Conservation (phyloP, 2,329 filamentous ascomycete species). For the Verticillium nonalfalfae region DNA sequence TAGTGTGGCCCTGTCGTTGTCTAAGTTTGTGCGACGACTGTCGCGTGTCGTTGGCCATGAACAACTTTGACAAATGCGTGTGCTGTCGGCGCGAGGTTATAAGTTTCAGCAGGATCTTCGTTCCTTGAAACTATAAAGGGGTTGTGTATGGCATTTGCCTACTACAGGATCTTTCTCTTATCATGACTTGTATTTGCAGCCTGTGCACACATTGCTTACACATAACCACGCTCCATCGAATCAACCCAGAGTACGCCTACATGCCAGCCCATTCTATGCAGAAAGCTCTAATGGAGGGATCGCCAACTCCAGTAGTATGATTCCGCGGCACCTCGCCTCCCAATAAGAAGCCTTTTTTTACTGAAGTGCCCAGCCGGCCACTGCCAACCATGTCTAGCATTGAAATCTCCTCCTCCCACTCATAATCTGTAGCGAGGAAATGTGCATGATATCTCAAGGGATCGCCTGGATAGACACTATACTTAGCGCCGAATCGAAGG, state of each 20-base stretch:
- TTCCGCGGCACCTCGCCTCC: constrained; percentile 54
- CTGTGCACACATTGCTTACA: neutral
- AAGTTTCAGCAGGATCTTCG: constrained; percentile 87
- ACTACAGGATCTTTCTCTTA: no score
- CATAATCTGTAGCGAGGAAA: constrained; percentile 76
- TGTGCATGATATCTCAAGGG: constrained; percentile 93
- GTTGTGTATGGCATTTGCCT: no score
- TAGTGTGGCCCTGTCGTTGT: constrained; percentile 95
- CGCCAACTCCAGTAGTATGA: constrained; percentile 22
- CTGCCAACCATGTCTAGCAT: constrained; percentile 81
- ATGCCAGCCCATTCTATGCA: constrained; percentile 93
- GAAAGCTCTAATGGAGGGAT: constrained; percentile 58
- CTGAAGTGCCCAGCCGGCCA: constrained; percentile 82
- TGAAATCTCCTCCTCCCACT: constrained; percentile 83
- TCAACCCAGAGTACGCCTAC: constrained; percentile 34
- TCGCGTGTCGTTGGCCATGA: constrained; percentile 86
- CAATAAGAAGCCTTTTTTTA: constrained; percentile 92
- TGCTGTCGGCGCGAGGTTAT: constrained; percentile 85
- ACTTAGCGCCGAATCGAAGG: constrained; percentile 88
- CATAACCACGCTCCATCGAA: neutral
- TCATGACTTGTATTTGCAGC: neutral
- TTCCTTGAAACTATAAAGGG: constrained; percentile 48
- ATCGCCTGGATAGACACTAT: constrained; percentile 92
- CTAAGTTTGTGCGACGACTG: constrained; percentile 94
- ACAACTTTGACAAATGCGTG: constrained; percentile 95